Percentiles rank a stretch among this genome's conserved stretches.
These are phyloP conservation scores for Fusarium mangiferae DNA, from an alignment of 2,329 filamentous ascomycete genomes.

Conservation along the genomic window DNA sequence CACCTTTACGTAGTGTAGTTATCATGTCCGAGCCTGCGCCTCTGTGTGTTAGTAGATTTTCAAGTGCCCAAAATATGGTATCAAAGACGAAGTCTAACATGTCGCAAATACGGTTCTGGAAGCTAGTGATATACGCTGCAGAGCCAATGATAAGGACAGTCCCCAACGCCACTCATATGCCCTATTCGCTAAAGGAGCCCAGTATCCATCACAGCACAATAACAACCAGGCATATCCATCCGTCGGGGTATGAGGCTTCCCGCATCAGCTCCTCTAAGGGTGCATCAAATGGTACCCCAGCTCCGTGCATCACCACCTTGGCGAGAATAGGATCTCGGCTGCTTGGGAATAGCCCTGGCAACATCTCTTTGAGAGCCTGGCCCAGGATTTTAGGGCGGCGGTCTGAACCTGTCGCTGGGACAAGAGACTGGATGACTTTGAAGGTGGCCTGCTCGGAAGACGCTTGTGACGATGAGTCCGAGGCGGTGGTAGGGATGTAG, in stretches of 20 bases:
- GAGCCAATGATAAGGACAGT: not conserved
- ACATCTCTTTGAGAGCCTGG: constrained; percentile 75
- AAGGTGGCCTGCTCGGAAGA: constrained; percentile 61
- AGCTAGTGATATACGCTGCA: not conserved
- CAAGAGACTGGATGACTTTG: constrained; percentile 79
- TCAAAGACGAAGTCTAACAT: constrained; percentile 5
- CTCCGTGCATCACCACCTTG: constrained; percentile 86
- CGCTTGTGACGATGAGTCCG: constrained; percentile 47
- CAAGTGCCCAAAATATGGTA: not conserved
- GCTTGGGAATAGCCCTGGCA: constrained; percentile 89
- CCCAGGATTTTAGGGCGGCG: constrained; percentile 70
- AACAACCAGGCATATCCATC: constrained; percentile 87
- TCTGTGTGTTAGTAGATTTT: not conserved
- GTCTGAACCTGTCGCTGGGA: constrained; percentile 60
- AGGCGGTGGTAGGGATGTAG: constrained; percentile 74
- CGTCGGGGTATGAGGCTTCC: constrained; percentile 88
- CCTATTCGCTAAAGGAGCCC: constrained; percentile 8
- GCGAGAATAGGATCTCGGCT: constrained; percentile 85
- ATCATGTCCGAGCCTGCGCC: not conserved
- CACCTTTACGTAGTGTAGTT: constrained; percentile 61
- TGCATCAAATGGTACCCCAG: constrained; percentile 80
- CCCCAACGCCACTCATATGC: constrained; percentile 32
- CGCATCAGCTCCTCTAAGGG: constrained; percentile 85
- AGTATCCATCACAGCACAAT: constrained; percentile 66
- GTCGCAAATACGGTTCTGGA: not conserved